Evolutionary conservation across 495 filamentous ascomycete genomes (phyloP).

Genomic region (Aspergillus olivimuriae): DNA sequence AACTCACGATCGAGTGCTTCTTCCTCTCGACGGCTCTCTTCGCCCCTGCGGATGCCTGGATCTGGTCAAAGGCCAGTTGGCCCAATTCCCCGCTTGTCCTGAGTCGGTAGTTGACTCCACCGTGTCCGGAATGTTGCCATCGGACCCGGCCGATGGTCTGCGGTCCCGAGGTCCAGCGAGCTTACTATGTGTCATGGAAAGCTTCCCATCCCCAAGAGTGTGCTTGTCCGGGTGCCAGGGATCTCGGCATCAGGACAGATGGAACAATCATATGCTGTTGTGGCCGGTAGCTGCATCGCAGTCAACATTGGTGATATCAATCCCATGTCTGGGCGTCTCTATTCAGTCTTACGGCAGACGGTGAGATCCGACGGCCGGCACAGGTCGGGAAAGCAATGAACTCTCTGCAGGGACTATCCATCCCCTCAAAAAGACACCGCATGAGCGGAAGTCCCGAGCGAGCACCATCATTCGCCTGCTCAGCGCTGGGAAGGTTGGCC

Average conservation of each 20-base stretch:
- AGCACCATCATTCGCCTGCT: too few relatives aligned
- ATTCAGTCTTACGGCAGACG: neutral
- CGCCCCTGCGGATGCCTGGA: too few relatives aligned
- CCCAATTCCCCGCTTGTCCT: slow-evolving; percentile 8
- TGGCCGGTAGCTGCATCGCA: neutral
- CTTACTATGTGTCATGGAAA: neutral
- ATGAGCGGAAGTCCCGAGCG: too few relatives aligned
- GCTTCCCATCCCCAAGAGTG: too few relatives aligned
- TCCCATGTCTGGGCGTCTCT: neutral
- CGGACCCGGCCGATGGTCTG: slow-evolving; percentile 15
- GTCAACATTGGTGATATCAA: neutral
- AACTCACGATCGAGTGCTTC: too few relatives aligned
- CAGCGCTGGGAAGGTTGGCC: too few relatives aligned
- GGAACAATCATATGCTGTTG: neutral
- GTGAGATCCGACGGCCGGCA: neutral
- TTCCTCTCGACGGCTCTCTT: neutral
- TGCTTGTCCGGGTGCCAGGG: too few relatives aligned
- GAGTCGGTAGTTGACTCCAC: slow-evolving; percentile 2
- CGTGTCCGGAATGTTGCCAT: slow-evolving; percentile 6
- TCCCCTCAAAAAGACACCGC: too few relatives aligned
- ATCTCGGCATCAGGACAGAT: neutral
- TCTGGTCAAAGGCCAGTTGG: neutral
- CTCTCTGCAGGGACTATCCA: too few relatives aligned
- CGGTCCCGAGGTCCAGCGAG: slow-evolving; percentile 1
- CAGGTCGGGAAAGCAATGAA: neutral